These are phyloP conservation scores for Alloteropsis angusta DNA, from an alignment of 202 grass and related monocot genomes.

Conservation along the genomic window DNA sequence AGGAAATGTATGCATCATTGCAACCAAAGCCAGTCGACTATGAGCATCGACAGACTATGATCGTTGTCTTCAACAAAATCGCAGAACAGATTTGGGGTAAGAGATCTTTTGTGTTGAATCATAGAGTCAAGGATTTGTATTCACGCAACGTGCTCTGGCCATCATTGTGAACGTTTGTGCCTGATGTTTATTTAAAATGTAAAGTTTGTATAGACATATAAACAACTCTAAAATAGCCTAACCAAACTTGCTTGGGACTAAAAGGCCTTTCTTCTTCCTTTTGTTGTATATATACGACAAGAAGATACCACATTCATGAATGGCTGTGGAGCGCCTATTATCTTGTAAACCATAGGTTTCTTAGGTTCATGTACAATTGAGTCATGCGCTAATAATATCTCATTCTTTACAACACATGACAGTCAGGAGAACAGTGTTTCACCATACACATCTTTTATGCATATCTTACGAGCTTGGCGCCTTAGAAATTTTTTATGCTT, in stretches of 20 bases:
- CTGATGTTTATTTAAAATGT: neutral
- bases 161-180: neutral
- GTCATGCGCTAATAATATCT: neutral
- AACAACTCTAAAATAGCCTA: neutral
- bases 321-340: neutral
- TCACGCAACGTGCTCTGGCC: neutral
- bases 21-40: conserved; percentile 56
- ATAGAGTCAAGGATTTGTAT: neutral
- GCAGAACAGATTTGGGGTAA: conserved; percentile 53
- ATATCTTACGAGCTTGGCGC: neutral
- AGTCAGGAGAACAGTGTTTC: conserved; percentile 4
- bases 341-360: neutral
- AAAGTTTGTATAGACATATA: neutral
- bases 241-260: neutral
- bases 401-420: neutral
- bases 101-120: conserved; percentile 2
- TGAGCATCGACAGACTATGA: conserved; percentile 43
- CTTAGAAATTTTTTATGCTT: neutral
- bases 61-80: conserved; percentile 54
- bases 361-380: neutral
- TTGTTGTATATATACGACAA: neutral
- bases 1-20: conserved; percentile 49
- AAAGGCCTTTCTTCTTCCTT: neutral
- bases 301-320: neutral
- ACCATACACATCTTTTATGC: neutral